Evolutionary conservation across 2,329 filamentous ascomycete species (phyloP), one percentile per base, ranked within the genome.

Genomic region (Sporothrix variecibatus): DNA sequence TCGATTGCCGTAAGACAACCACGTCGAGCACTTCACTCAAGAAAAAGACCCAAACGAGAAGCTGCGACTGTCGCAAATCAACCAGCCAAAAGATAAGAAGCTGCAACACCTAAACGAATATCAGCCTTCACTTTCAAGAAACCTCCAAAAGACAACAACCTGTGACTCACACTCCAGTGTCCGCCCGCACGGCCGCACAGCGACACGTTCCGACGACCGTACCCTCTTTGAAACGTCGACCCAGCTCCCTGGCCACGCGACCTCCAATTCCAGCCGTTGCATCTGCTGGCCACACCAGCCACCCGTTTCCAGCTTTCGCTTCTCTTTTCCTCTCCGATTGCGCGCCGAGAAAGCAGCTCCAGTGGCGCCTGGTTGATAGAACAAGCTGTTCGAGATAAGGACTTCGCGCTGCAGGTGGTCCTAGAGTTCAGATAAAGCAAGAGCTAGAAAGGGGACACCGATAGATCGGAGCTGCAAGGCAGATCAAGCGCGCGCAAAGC

Each of bases 141-240:
- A 2, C 31, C 15, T 49, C 3, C 43, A 20, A 51, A 34, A 34
- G 43, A 68, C 26, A 46, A 68, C 23, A 26, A n/a, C 38, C 69
- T 62, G 56, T 72, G 58, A 72, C 58, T 72, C 70, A 72, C 58
- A 28, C 56, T 5, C 62, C 62, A 71, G 69, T 8, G 9, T n/a
- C 17, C 38, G 17, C 34, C 69, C 20, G 15, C 69, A 40, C 49
- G 69, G 46, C 51, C 51, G 31, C 38, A n/a, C 49, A 46, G 31
- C 51, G 34, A 26, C 53, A 34, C n/a, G 34, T 60, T 71, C 49
- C 65, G 31, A 56, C 31, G 31, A 7, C 46, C 46, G 3, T 34
- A 12, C 43, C 64, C 26, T 31, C 43, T 7, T 31, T 49, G 40
- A 68, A 49, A 40, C 58, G 17, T 38, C 58, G 20, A 46, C 38